Evolutionary conservation across 768 basidiomycete species (phyloP).

Genomic region (Porphyrellus cyaneotinctus): DNA sequence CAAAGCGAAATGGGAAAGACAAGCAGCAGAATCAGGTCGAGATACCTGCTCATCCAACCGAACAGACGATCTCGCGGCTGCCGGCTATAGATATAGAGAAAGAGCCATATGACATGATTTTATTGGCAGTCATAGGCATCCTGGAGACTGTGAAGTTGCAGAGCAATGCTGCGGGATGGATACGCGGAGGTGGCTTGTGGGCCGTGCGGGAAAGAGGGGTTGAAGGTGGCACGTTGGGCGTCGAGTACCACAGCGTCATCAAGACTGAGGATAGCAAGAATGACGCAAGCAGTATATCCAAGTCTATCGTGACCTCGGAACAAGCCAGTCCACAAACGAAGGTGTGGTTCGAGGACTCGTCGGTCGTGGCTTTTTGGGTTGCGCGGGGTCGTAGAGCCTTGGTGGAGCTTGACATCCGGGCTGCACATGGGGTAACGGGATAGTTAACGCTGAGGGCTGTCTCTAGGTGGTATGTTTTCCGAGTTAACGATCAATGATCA

Average conservation of each 20-base stretch:
- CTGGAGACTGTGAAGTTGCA: slow-evolving; percentile 56
- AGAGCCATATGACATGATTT: slow-evolving; percentile 44
- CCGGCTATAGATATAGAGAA: background rate
- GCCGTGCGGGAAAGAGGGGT: slow-evolving; percentile 5
- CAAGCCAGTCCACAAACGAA: slow-evolving; percentile 7
- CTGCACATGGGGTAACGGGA: slow-evolving; percentile 40
- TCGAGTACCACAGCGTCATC: background rate
- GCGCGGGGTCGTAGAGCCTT: slow-evolving; percentile 48
- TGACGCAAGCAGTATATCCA: slow-evolving; percentile 12
- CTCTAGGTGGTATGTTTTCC: background rate
- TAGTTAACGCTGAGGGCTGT: background rate
- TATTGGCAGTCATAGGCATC: slow-evolving; percentile 62
- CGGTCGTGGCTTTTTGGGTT: slow-evolving; percentile 48
- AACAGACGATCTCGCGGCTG: background rate
- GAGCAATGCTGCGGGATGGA: slow-evolving; percentile 66
- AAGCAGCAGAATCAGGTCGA: slow-evolving; percentile 2
- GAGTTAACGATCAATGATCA: background rate
- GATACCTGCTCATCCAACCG: background rate
- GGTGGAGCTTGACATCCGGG: slow-evolving; percentile 43
- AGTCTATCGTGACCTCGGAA: slow-evolving; percentile 2
- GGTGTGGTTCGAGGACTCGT: slow-evolving; percentile 54
- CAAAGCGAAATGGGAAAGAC: slow-evolving; percentile 10
- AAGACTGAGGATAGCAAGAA: slow-evolving; percentile 5
- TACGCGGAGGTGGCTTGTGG: slow-evolving; percentile 51
- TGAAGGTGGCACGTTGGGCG: background rate